A percentile compares a stretch with the other conserved stretches of the same genome.
Evolutionary conservation across 495 filamentous ascomycete genomes (phyloP).

Genomic region (Zalerion maritima): DNA sequence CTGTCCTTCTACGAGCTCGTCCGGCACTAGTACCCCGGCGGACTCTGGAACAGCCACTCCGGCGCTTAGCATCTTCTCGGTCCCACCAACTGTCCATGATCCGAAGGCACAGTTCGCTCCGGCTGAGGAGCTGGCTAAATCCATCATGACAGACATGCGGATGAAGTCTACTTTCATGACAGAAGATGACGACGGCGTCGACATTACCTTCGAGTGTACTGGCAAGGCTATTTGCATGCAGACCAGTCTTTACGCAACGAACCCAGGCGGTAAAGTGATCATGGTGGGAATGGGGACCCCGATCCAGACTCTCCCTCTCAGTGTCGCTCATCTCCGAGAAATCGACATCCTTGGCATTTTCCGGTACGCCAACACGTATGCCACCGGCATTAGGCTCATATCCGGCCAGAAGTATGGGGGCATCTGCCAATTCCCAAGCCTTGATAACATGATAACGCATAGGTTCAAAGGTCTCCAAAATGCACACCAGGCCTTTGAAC

Average conservation of each 20-base stretch:
- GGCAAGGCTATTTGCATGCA: slow-evolving; percentile 79
- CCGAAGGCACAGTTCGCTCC: slow-evolving; percentile 40
- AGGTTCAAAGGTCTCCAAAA: slow-evolving; percentile 49
- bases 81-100: slow-evolving; percentile 14
- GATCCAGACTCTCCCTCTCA: slow-evolving; percentile 72
- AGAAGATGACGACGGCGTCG: slow-evolving; percentile 48
- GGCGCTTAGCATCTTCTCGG: slow-evolving; percentile 19
- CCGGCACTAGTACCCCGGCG: slow-evolving; percentile 25
- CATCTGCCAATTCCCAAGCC: slow-evolving; percentile 42
- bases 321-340: slow-evolving; percentile 71
- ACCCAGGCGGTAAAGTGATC: slow-evolving; percentile 66
- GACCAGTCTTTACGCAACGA: slow-evolving; percentile 68
- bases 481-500: slow-evolving; percentile 55
- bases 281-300: slow-evolving; percentile 93
- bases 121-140: slow-evolving; percentile 42
- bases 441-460: slow-evolving; percentile 65
- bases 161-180: slow-evolving; percentile 10
- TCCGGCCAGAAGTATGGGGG: slow-evolving; percentile 37
- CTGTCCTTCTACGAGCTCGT: slow-evolving; percentile 26
- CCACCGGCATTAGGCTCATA: slow-evolving; percentile 56
- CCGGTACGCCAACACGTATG: slow-evolving; percentile 78
- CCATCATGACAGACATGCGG: slow-evolving; percentile 33
- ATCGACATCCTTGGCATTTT: slow-evolving; percentile 90
- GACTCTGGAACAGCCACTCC: slow-evolving; percentile 32
- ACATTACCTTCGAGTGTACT: slow-evolving; percentile 80